phyloP scores from a whole-genome alignment of 306 rosid species.

The Dalbergia cultrata region DNA sequence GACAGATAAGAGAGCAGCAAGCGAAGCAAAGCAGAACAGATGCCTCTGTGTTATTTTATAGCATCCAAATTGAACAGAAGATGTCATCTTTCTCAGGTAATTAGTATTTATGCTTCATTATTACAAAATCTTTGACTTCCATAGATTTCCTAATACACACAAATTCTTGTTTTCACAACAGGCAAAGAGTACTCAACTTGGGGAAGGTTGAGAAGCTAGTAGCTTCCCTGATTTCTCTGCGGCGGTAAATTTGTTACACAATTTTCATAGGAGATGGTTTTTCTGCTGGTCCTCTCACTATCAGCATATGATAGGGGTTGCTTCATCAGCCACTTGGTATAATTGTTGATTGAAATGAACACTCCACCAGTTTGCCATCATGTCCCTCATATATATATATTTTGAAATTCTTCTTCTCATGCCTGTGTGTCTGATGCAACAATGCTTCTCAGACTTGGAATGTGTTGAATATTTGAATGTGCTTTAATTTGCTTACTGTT shows the following conservation, averaged over 20 bases:
- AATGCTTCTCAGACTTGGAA: slow-evolving; percentile 35
- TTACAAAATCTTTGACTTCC: slow-evolving; percentile 26
- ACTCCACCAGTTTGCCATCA: slow-evolving; percentile 42
- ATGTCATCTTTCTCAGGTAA: slow-evolving; percentile 48
- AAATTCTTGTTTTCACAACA: slow-evolving; percentile 36
- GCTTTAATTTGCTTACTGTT: slow-evolving; percentile 33
- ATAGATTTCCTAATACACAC: slow-evolving; percentile 38
- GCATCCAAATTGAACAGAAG: slow-evolving; percentile 47
- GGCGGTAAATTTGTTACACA: slow-evolving; percentile 33
- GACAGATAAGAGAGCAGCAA: slow-evolving; percentile 80
- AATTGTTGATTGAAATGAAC: slow-evolving; percentile 40
- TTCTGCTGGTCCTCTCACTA: neutral
- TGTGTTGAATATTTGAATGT: slow-evolving; percentile 44
- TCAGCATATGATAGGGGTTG: slow-evolving; percentile 29
- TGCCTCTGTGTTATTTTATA: slow-evolving; percentile 83
- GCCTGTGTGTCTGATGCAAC: slow-evolving; percentile 34
- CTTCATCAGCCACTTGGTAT: slow-evolving; percentile 35
- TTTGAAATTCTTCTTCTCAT: slow-evolving; percentile 28
- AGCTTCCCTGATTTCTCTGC: slow-evolving; percentile 33
- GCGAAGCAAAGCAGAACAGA: slow-evolving; percentile 60
- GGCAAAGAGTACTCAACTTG: slow-evolving; percentile 34
- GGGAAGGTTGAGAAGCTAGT: slow-evolving; percentile 43
- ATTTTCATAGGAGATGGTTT: slow-evolving; percentile 41
- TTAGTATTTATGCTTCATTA: slow-evolving; percentile 36
- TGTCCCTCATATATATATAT: slow-evolving; percentile 23